Evolutionary conservation across 1,284 basidiomycete species (phyloP), one percentile per base, ranked within the genome.

Genomic region (Caloboletus inedulis): DNA sequence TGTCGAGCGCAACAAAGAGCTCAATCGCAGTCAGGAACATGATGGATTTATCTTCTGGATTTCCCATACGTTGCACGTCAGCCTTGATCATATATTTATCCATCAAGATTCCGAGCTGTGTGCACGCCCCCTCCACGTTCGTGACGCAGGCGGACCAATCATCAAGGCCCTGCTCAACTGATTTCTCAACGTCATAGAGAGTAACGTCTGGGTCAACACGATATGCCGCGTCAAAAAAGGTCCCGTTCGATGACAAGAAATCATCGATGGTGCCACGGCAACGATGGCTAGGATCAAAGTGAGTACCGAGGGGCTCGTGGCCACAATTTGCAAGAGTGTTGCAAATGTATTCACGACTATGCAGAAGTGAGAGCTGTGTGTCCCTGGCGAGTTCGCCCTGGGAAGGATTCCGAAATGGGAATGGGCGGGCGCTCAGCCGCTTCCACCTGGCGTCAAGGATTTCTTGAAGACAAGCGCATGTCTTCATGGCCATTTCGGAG

Each of bases 1-100:
- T 65, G 56, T 81, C 79, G 0, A 81, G 62, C 0, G 68, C 72
- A 0, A 76, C 61, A 74, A 76, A 79, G 2, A 80, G 63, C 18
- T 74, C 68, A 10, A 78, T 57, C 4, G 71, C 53, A 0, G 72
- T 76, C 46, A 80, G 62, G n/a, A 79, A 51, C 70, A 77, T 74
- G 10, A 27, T 6, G 25, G 13, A 39, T 8, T 14, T 0, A 16
- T 21, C 37, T 39, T 39, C 36, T 37, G 12, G 10, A 12, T 3
- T 36, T 35, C 4, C n/a, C n/a, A n/a, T n/a, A n/a, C n/a, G n/a
- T n/a, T n/a, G n/a, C n/a, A n/a, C n/a, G n/a, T n/a, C n/a, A n/a
- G n/a, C n/a, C n/a, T n/a, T n/a, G n/a, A n/a, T n/a, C n/a, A n/a
- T 49, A 47, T 77, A 76, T n/a, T 54, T 27, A 23, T 46, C 34